Evolutionary conservation across 345 rosid genomes (phyloP), one percentile per base, ranked within the genome.

Genomic region (Hibiscus trionum): DNA sequence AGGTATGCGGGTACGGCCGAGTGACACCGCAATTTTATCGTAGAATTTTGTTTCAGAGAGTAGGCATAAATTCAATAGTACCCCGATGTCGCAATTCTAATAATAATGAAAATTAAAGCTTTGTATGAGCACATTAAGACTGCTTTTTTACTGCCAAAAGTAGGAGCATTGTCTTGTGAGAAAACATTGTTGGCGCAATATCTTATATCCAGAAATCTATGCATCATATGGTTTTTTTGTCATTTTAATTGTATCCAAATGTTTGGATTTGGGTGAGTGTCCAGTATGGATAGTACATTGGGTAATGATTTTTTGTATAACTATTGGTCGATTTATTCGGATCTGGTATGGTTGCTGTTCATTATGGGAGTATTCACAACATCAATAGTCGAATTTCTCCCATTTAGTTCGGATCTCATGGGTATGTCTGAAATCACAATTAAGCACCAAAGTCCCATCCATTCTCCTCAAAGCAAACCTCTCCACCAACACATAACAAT

Each of bases 401-500:
- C 80, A 80, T 72, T 74, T 80, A 50, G 77, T 66, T 63, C 57
- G 62, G 17, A 82, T 62, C 42, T 57, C 62, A 11, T 86, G 66
- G 7, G 81, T 74, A 47, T 84, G 89, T 74, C 86, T 73, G 53
- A 79, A 84, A 58, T 77, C 80, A 77, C 70, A 82, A 19, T 56
- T 77, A 3, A 86, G 52, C 6, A 80, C 78, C 72, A 81, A 60
- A 46, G 69, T 81, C n/a, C 78, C 86, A 73, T 84, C 83, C 88
- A 81, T 66, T 77, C 73, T 84, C 57, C 73, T 84, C 60, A 84
- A 16, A 11, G 61, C 82, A 78, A 86, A 86, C 15, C 84, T 83
- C 79, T 86, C 87, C 44, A 83, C 88, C 78, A 84, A 80, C 24
- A 73, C 70, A 79, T 75, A 79, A 55, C 83, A 81, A 26, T 60